Percentiles rank a stretch among this genome's conserved stretches.
Conservation (phyloP, 2,329 filamentous ascomycete species). For the Cordyceps militaris region DNA sequence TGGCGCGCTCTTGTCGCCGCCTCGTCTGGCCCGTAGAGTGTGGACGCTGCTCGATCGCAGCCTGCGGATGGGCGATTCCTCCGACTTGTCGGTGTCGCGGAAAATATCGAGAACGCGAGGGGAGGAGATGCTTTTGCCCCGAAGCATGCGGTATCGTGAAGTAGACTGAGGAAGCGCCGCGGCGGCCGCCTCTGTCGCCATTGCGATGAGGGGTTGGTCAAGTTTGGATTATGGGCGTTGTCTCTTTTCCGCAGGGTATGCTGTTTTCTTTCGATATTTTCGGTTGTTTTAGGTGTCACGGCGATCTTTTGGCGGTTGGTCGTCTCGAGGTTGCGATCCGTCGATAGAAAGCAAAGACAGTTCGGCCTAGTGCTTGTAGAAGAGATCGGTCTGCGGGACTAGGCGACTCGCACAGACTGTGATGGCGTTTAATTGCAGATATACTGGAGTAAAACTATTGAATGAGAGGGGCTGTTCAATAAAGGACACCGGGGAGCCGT, state of each 20-base stretch:
- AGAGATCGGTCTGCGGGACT: background rate
- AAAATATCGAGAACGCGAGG: slow-evolving; percentile 24
- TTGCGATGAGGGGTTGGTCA: slow-evolving; percentile 5
- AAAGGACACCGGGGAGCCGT: background rate
- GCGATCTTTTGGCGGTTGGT: background rate
- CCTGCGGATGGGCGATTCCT: slow-evolving; percentile 14
- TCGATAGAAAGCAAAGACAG: background rate
- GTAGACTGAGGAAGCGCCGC: slow-evolving; percentile 8
- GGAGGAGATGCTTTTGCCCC: slow-evolving; percentile 30
- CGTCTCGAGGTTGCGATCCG: background rate
- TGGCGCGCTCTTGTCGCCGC: slow-evolving; percentile 14
- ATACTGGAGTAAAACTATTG: background rate
- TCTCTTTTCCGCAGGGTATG: background rate
- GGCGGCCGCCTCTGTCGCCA: slow-evolving; percentile 18
- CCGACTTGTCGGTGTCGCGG: slow-evolving; percentile 15
- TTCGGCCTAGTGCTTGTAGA: background rate
- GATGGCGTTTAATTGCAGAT: background rate
- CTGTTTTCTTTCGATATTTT: background rate
- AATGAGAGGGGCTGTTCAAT: background rate
- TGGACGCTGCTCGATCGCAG: slow-evolving; percentile 23
- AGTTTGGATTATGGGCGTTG: background rate
- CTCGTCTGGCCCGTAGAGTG: slow-evolving; percentile 13
- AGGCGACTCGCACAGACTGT: background rate
- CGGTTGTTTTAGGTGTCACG: background rate
- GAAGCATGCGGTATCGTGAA: slow-evolving; percentile 27